Evolutionary conservation across 2,329 filamentous ascomycete genomes (phyloP).

Genomic region (Fusarium compactum): DNA sequence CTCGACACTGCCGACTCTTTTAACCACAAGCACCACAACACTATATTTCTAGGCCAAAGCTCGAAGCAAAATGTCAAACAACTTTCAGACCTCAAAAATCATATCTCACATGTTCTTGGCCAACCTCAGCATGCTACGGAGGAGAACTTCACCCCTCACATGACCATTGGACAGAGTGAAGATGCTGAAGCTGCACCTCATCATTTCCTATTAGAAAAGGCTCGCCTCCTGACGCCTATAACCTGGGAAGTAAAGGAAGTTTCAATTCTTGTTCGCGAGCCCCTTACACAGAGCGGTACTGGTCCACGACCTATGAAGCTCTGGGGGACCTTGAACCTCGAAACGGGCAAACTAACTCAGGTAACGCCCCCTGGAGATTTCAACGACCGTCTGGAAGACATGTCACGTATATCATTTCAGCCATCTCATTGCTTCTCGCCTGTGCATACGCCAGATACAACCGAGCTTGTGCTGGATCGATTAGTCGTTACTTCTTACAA

Average conservation of each 20-base stretch:
- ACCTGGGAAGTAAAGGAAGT: constrained; percentile 63
- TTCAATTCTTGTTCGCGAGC: constrained; percentile 66
- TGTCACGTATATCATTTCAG: constrained; percentile 3
- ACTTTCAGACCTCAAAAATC: constrained; percentile 52
- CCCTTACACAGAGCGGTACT: constrained; percentile 44
- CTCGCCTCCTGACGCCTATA: constrained; percentile 59
- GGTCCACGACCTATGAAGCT: constrained; percentile 64
- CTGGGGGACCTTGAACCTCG: constrained; percentile 64
- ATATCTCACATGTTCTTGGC: constrained; percentile 54
- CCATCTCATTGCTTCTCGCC: constrained; percentile 25
- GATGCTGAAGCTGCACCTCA: constrained; percentile 59
- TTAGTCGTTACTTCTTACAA: constrained; percentile 65
- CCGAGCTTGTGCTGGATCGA: constrained; percentile 22
- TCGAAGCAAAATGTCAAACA: neutral
- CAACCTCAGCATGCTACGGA: constrained; percentile 29
- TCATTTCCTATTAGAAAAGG: constrained; percentile 65
- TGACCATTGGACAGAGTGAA: constrained; percentile 71
- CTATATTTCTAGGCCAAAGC: constrained; percentile 57
- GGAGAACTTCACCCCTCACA: constrained; percentile 57
- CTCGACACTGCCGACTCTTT: constrained; percentile 62
- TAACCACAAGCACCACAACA: constrained; percentile 61
- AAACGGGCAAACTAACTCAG: constrained; percentile 26
- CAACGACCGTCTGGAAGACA: constrained; percentile 1
- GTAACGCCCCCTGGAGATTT: constrained; percentile 11
- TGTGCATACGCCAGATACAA: neutral